Percentiles rank a stretch among this genome's conserved stretches.
Evolutionary conservation across 768 basidiomycete species (phyloP).

Genomic region (Amylocystis lapponica): DNA sequence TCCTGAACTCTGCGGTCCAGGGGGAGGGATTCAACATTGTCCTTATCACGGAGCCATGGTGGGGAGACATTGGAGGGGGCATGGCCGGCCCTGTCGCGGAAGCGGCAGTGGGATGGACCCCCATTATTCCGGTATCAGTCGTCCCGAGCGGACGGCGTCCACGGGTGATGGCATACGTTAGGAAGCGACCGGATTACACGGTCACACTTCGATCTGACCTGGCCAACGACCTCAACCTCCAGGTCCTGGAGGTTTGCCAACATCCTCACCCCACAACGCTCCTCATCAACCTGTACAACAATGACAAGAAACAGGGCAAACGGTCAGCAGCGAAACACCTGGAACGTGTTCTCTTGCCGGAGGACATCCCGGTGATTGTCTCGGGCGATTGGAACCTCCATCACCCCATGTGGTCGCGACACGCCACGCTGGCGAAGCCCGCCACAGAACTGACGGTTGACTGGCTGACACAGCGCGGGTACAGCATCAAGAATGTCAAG

Average conservation of each 20-base stretch:
- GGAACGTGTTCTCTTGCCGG: not conserved
- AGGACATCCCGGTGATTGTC: not conserved
- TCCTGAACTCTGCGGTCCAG: not conserved
- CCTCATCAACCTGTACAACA: not conserved
- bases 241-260: conserved; percentile 4
- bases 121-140: not conserved
- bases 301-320: not conserved
- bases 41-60: conserved; percentile 9
- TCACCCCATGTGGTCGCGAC: conserved; percentile 5
- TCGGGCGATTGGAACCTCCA: conserved; percentile 6
- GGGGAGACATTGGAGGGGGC: conserved; percentile 6
- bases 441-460: not conserved
- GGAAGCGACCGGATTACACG: conserved; percentile 3
- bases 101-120: not conserved
- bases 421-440: not conserved
- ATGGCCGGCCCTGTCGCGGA: not conserved
- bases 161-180: conserved; percentile 3
- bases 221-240: conserved; percentile 5
- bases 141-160: not conserved
- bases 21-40: conserved; percentile 5
- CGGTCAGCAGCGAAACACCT: not conserved
- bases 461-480: not conserved
- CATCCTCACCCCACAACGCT: not conserved
- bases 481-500: not conserved
- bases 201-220: conserved; percentile 8